Conservation (phyloP, 2,329 filamentous ascomycete species). For the Monilinia fructicola region DNA sequence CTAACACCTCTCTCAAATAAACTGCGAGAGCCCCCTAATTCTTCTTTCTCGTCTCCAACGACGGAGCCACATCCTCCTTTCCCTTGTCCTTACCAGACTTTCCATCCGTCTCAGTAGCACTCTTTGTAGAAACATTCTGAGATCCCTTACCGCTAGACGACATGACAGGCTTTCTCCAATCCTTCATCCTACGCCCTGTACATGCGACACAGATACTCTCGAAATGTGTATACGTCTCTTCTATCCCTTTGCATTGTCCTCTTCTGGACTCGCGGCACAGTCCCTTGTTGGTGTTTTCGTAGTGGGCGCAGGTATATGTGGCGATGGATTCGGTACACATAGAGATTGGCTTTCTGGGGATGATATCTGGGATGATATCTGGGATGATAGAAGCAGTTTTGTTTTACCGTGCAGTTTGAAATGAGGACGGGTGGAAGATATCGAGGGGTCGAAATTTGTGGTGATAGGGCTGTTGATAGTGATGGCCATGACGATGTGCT, state of each 20-base stretch:
- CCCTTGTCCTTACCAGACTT: not conserved
- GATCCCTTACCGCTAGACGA: not conserved
- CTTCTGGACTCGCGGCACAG: not conserved
- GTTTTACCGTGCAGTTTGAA: not conserved
- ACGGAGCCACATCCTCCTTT: not conserved
- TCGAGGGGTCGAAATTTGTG: not conserved
- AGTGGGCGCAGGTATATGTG: not conserved
- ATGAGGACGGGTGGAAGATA: not conserved
- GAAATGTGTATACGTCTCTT: not conserved
- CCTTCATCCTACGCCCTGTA: not conserved
- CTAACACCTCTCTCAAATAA: no score
- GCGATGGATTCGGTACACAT: not conserved
- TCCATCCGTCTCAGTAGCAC: not conserved
- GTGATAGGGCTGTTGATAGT: not conserved
- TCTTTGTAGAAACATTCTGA: not conserved
- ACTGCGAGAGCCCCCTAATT: not conserved
- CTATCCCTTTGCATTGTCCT: not conserved
- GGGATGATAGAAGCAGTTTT: no score
- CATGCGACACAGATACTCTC: not conserved
- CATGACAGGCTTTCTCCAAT: not conserved
- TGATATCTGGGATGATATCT: not conserved
- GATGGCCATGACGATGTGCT: not conserved
- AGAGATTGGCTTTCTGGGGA: not conserved
- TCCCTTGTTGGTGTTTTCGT: not conserved
- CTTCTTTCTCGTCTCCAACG: not conserved